phyloP scores from a whole-genome alignment of 257 asterid species.

The Salvia rosmarinus region DNA sequence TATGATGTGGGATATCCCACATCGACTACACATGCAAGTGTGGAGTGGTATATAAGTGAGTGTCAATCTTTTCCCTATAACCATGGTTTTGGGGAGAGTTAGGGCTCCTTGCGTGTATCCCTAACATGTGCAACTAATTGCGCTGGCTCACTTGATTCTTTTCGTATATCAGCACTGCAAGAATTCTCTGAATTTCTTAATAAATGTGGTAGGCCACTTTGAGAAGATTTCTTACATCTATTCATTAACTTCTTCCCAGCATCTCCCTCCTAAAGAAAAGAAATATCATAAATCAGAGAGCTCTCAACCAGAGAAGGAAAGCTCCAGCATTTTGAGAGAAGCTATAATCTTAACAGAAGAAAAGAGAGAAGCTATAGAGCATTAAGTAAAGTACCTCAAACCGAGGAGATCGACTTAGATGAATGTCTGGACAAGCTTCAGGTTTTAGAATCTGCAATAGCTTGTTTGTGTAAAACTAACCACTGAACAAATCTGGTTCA shows the following conservation, averaged over 20 bases:
- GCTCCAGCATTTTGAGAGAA: conserved; percentile 18
- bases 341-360: conserved; percentile 15
- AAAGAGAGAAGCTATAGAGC: conserved; percentile 8
- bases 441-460: conserved; percentile 54
- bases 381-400: conserved; percentile 53
- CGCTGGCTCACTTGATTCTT: conserved; percentile 71
- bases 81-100: no score
- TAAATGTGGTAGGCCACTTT: conserved; percentile 56
- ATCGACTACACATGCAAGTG: no score
- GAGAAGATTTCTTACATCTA: conserved; percentile 60
- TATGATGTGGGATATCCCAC: no score
- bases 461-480: conserved; percentile 14
- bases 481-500: conserved; percentile 29
- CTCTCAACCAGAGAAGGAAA: conserved; percentile 35
- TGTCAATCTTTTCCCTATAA: no score
- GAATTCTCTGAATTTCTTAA: conserved; percentile 60
- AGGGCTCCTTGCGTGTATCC: no score
- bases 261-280: conserved; percentile 64
- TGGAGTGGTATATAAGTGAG: no score
- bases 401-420: conserved; percentile 53
- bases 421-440: conserved; percentile 50
- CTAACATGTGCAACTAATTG: conserved; percentile 62
- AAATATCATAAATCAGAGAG: conserved; percentile 28
- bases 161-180: conserved; percentile 59
- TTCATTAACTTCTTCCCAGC: conserved; percentile 47